Percentiles rank a stretch among this genome's conserved stretches.
Evolutionary conservation across 352 stramenopile genomes (phyloP).

Genomic region (Globisporangium irregulare): DNA sequence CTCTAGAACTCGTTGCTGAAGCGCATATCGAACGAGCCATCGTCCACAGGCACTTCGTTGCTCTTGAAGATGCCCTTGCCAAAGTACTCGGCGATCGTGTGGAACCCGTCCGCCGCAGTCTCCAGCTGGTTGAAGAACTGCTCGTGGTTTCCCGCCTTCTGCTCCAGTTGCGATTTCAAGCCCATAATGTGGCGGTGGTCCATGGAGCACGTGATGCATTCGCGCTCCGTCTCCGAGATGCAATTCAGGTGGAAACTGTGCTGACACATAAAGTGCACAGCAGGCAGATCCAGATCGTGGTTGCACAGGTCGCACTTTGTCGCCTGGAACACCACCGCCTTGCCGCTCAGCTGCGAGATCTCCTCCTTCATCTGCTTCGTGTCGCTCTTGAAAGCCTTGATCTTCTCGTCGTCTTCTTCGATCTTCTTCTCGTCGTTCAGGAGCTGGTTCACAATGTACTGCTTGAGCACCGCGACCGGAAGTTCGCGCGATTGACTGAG

Average conservation of each 20-base stretch:
- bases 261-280: constrained; percentile 90
- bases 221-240: constrained; percentile 86
- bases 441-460: constrained; percentile 86
- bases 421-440: constrained; percentile 78
- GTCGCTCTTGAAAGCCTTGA: constrained; percentile 82
- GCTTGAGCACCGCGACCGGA: constrained; percentile 77
- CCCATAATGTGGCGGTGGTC: constrained; percentile 83
- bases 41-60: constrained; percentile 60
- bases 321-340: constrained; percentile 87
- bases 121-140: constrained; percentile 93
- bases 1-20: constrained; percentile 85
- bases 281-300: constrained; percentile 87
- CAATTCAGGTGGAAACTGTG: constrained; percentile 90
- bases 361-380: constrained; percentile 91
- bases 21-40: constrained; percentile 63
- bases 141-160: constrained; percentile 89
- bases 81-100: constrained; percentile 91
- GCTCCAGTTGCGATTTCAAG: constrained; percentile 84
- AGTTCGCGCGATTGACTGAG: constrained; percentile 80
- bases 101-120: constrained; percentile 83
- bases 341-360: constrained; percentile 76
- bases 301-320: constrained; percentile 90
- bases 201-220: constrained; percentile 88
- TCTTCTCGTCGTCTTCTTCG: constrained; percentile 84
- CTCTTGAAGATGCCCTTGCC: constrained; percentile 92